A percentile compares a stretch with the other conserved stretches of the same genome.
Conservation (phyloP, 2,329 filamentous ascomycete genomes). For the Aspergillus unguis region DNA sequence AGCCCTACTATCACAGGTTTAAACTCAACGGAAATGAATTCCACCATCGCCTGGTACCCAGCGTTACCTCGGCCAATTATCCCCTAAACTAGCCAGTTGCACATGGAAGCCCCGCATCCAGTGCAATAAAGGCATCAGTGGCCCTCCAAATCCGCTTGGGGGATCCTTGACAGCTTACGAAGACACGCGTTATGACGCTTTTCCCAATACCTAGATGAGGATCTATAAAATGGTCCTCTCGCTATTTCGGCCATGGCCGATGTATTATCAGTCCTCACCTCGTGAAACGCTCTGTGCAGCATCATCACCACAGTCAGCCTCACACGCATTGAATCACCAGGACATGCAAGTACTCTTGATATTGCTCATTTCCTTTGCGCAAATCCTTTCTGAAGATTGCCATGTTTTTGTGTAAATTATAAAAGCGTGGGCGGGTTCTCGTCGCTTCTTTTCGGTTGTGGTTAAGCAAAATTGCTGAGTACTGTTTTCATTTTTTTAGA, state of each 20-base stretch:
- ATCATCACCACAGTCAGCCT: not conserved
- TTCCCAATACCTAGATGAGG: not conserved
- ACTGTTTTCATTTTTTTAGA: conserved; percentile 1
- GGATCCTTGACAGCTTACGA: conserved; percentile 5
- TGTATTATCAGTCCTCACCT: conserved; percentile 1
- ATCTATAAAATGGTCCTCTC: not conserved
- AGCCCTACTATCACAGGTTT: conserved; percentile 31
- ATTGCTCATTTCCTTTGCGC: not conserved
- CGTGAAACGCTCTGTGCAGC: conserved; percentile 2
- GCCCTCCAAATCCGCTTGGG: not conserved
- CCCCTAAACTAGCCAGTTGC: not conserved
- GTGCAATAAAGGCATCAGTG: not conserved
- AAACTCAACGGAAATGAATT: conserved; percentile 23
- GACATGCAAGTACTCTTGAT: conserved; percentile 7
- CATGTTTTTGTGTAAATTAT: conserved; percentile 31
- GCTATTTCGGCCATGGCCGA: not conserved
- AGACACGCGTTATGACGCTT: conserved; percentile 9
- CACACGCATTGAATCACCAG: conserved; percentile 3
- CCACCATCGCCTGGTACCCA: conserved; percentile 4
- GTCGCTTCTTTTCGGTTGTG: conserved; percentile 6
- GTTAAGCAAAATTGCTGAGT: not conserved
- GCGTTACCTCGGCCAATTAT: conserved; percentile 2
- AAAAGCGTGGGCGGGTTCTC: conserved; percentile 33
- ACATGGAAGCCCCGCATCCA: not conserved
- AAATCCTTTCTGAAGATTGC: conserved; percentile 1